Evolutionary conservation across 2,329 filamentous ascomycete species (phyloP).

Genomic region (Phialophora chinensis): DNA sequence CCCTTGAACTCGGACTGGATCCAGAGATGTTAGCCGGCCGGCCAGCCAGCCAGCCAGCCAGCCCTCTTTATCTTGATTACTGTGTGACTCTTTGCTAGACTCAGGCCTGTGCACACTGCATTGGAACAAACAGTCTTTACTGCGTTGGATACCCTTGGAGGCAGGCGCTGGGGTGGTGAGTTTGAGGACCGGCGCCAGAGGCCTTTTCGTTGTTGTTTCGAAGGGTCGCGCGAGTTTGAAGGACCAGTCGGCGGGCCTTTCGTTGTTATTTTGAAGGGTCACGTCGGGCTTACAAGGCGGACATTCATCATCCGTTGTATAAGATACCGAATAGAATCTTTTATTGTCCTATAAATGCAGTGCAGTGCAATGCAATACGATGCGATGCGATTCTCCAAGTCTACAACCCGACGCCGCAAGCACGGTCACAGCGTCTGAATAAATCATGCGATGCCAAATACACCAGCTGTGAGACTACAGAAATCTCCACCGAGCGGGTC

Average conservation of each 20-base stretch:
- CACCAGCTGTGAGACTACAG: background rate
- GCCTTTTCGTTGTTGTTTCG: background rate
- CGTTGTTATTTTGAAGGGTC: background rate
- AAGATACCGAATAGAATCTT: background rate
- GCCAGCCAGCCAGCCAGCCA: too few relatives aligned
- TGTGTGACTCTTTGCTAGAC: background rate
- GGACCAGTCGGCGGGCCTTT: background rate
- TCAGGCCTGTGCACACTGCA: background rate
- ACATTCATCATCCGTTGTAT: background rate
- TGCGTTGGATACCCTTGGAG: background rate
- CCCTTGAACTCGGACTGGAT: background rate
- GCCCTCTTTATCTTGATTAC: background rate
- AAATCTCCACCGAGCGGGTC: background rate
- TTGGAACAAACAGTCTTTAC: background rate
- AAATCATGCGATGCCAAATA: background rate
- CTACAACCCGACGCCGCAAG: background rate
- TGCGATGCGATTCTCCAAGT: background rate
- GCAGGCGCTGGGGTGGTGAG: background rate
- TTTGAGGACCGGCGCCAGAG: background rate
- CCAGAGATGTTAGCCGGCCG: background rate
- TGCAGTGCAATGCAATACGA: background rate
- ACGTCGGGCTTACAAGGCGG: background rate
- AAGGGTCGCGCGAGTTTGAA: background rate
- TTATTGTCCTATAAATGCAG: background rate
- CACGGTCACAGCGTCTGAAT: background rate